A percentile compares a stretch with the other conserved stretches of the same genome.
phyloP scores from a whole-genome alignment of 768 basidiomycete genomes.

The Kwoniella sp. region DNA sequence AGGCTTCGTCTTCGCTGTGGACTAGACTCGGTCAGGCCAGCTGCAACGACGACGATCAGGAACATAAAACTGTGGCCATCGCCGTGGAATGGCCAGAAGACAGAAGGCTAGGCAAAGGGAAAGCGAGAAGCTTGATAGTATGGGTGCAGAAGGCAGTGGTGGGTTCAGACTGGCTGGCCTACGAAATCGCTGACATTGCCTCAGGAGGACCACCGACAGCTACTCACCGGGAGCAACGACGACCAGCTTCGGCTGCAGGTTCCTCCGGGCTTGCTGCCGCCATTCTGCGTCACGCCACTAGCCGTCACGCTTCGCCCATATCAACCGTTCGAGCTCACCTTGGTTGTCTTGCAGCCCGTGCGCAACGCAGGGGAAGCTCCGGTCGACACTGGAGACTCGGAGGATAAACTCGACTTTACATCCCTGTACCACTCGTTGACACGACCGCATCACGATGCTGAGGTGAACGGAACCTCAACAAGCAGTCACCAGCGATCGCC shows the following conservation, averaged over 20 bases:
- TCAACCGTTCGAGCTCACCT: constrained; percentile 22
- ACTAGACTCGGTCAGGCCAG: neutral
- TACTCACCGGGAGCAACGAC: too few species aligned
- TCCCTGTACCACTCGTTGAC: neutral
- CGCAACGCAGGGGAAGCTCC: too few species aligned
- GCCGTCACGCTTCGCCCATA: constrained; percentile 14
- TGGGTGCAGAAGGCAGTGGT: constrained; percentile 15
- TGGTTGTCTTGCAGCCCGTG: constrained; percentile 29
- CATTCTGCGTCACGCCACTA: constrained; percentile 15
- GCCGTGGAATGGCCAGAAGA: constrained; percentile 28
- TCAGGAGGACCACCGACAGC: too few species aligned
- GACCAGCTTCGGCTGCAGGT: too few species aligned
- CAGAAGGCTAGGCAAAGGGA: constrained; percentile 21
- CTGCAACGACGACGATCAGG: neutral
- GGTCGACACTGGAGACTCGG: neutral
- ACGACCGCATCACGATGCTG: too few species aligned
- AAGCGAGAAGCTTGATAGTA: constrained; percentile 16
- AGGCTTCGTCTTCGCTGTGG: neutral
- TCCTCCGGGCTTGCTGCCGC: constrained; percentile 24
- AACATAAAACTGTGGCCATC: constrained; percentile 10
- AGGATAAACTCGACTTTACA: constrained; percentile 5
- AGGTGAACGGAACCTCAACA: neutral
- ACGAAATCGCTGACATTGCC: too few species aligned
- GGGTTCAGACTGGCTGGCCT: too few species aligned
- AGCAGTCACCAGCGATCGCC: neutral